Evolutionary conservation across 2,329 filamentous ascomycete species (phyloP), one percentile per base, ranked within the genome.

Genomic region (Aspergillus sp.): DNA sequence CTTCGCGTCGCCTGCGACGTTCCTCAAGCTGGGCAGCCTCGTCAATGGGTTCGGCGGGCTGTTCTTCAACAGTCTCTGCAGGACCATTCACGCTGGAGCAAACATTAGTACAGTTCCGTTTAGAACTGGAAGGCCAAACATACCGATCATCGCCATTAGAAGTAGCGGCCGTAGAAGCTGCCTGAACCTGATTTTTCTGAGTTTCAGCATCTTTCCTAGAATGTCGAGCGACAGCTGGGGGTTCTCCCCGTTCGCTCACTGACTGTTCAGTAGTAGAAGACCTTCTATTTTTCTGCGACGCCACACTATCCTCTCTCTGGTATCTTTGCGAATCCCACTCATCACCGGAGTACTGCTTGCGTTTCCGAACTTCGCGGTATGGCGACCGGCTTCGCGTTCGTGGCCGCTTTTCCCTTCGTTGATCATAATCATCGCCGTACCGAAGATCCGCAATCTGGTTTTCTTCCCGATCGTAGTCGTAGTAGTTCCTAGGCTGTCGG

Each of bases 11-110:
- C 70, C 89, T 91, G 26, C 92, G 89, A 55, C 93, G 89, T 67
- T 91, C 88, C 73, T 96, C 90, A 67, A 96, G 89, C 68, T 93
- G 83, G 64, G 89, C 87, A 61, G 89, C 89, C 77, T 96, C 90
- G 72, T 96, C 89, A 64, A 91, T 71, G n/a, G 83, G 81, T 65
- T 86, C 80, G 55, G 82, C 78, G 62, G 84, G 81, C 70, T 76
- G 65, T 55, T 62, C 63, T 63, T 70, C 65, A 41, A 42, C 57
- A 41, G 41, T 54, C 44, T 62, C 56, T 38, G 53, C 41, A 20
- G 56, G 48, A 32, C 26, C 52, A 57, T 63, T 63, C 38, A 60
- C 59, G 56, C 68, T 69, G 48, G 6, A 55, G 15, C 15, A 26
- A 11, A 20, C 15, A 53, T 69, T 53, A 70, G 64, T 41, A 22